Evolutionary conservation across 345 rosid species (phyloP), one percentile per base, ranked within the genome.

Genomic region (Eucalyptus sideroxylon): DNA sequence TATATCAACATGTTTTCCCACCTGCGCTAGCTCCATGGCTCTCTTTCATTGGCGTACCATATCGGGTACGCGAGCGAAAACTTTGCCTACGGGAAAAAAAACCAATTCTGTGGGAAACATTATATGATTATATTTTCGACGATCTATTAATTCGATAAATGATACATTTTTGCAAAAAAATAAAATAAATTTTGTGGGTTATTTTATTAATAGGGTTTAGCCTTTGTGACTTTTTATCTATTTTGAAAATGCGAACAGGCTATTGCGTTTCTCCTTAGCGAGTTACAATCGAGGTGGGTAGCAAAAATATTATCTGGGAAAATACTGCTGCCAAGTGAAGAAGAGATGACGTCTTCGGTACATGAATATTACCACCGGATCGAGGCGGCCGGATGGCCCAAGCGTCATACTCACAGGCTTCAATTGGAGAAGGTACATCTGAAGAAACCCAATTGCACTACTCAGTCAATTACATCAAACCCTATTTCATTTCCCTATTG

Each of bases 1-100:
- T 90, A 6, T 90, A 90, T 80, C 44, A 90, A 31, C 89, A 90
- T 26, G 86, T 88, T 51, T 90, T 90, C 86, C 89, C 91, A 6
- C 91, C 88, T 8, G 40, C 7, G 44, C 49, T 86, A 16, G 56
- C 89, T 21, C 88, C 91, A 1, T 11, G 69, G 50, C 89, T 90
- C 47, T 90, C 91, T 16, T 90, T 90, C 40, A 88, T 88, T 11
- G 88, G 80, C 40, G 2, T 90, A 50, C 69, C 91, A n/a, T 47
- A 21, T 30, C 24, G 13, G 87, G 89, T 87, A 87, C 11, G 34
- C 17, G 31, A 56, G 55, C 17, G 3, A 51, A 51, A 51, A 51
- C 55, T 13, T 87, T 24, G 11, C 40, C 42, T 8, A 31, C 5
- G 23, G 42, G 42, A 3, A 31, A 34, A 31, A 31, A n/a, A 31